Conservation (phyloP, 768 basidiomycete genomes). For the Clavaria fumosa region DNA sequence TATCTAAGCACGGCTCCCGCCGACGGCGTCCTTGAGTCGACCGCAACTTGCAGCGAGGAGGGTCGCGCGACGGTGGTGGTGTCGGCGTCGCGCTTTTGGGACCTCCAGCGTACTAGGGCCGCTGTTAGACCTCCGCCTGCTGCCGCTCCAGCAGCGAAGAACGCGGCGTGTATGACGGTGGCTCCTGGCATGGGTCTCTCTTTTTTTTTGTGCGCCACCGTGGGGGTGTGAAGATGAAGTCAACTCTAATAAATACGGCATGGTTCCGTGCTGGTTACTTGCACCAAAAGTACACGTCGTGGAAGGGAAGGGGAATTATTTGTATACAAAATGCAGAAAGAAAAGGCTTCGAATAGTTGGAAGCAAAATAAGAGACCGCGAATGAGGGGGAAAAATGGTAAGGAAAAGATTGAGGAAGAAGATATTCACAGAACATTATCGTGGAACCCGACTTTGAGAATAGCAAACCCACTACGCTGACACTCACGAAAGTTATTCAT, state of each 20-base stretch:
- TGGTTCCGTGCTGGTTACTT: no score
- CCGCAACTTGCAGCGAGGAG: no score
- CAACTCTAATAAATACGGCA: no score
- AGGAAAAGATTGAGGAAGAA: no score
- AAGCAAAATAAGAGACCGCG: not conserved
- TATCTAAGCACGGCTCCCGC: slow-evolving; percentile 43
- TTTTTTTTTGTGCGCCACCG: not conserved
- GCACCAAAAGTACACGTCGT: no score
- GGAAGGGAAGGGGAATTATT: not conserved
- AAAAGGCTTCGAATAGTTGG: not conserved
- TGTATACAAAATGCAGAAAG: not conserved
- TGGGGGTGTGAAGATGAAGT: no score
- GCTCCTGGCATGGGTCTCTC: slow-evolving; percentile 18
- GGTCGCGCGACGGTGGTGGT: no score
- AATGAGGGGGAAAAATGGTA: not conserved
- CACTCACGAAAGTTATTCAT: no score
- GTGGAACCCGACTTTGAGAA: no score
- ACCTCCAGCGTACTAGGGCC: slow-evolving; percentile 20
- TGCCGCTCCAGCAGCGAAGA: slow-evolving; percentile 72
- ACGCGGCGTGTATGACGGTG: slow-evolving; percentile 42
- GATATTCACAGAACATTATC: no score
- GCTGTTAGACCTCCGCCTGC: slow-evolving; percentile 65
- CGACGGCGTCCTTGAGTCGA: slow-evolving; percentile 1
- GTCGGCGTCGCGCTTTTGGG: no score
- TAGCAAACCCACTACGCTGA: no score